A percentile compares a stretch with the other conserved stretches of the same genome.
Conservation (phyloP, 257 asterid species). For the Verbena officinalis region DNA sequence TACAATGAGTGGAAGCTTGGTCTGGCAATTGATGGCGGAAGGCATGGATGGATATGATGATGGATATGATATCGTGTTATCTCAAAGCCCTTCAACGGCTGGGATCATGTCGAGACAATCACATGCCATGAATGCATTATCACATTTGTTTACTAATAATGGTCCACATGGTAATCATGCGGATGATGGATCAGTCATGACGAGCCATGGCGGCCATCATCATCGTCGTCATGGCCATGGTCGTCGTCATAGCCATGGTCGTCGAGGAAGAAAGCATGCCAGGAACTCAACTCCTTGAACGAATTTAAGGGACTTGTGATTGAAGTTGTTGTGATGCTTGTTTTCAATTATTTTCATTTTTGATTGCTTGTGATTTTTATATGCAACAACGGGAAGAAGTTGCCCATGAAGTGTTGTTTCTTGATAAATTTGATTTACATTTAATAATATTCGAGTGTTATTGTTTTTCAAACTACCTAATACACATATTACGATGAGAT, state of each 20-base stretch:
- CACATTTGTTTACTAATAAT: conserved; percentile 35
- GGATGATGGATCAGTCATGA: not conserved
- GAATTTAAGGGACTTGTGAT: not conserved
- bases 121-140: conserved; percentile 53
- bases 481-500: too few species aligned
- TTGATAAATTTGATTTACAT: too few species aligned
- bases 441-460: too few species aligned
- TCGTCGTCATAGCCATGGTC: not conserved
- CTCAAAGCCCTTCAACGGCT: conserved; percentile 56
- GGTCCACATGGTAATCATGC: conserved; percentile 2
- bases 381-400: not conserved
- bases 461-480: too few species aligned
- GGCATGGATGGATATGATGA: conserved; percentile 70
- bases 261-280: not conserved
- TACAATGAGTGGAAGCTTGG: conserved; percentile 70
- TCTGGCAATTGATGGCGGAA: conserved; percentile 75
- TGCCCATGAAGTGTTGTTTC: too few species aligned
- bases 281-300: conserved; percentile 22
- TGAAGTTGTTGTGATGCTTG: not conserved
- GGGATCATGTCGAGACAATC: conserved; percentile 57
- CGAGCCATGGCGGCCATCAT: conserved; percentile 11
- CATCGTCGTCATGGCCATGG: not conserved
- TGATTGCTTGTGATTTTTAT: not conserved
- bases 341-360: not conserved
- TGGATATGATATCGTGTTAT: conserved; percentile 59